phyloP scores from a whole-genome alignment of 192 early-diverging fungal genomes.

The Entomortierella parvispora region DNA sequence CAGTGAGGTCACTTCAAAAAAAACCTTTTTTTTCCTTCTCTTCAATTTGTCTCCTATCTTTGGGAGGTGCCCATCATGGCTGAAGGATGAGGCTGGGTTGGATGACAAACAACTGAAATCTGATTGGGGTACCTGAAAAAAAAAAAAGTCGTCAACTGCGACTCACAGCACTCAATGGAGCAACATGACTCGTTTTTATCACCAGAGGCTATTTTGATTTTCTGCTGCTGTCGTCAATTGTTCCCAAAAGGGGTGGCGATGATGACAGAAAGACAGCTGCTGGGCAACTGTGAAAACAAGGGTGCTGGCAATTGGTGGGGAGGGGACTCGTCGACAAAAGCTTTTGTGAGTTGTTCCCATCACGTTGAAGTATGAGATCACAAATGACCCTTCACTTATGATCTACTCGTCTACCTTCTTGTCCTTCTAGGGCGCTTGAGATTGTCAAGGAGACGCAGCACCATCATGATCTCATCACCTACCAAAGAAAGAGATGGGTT shows the following conservation, averaged over 20 bases:
- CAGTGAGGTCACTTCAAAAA: neutral
- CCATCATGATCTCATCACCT: no score
- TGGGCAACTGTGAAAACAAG: neutral
- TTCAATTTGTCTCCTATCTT: neutral
- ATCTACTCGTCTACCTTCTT: no score
- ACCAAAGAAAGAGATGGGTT: no score
- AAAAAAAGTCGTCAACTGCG: neutral
- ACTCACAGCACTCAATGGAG: neutral
- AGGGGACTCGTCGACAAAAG: no score
- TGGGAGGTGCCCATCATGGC: no score
- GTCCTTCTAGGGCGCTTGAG: no score
- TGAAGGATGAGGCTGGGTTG: neutral
- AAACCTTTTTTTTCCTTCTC: neutral
- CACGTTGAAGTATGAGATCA: no score
- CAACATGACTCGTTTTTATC: neutral
- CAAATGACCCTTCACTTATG: no score
- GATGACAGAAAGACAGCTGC: neutral
- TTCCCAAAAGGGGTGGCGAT: conserved; percentile 21
- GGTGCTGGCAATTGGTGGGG: no score
- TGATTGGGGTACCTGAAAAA: conserved; percentile 42
- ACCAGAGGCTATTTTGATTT: neutral
- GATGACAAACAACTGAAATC: neutral
- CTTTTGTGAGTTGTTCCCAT: no score
- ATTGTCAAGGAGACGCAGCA: no score
- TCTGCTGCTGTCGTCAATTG: neutral